Evolutionary conservation across 495 filamentous ascomycete genomes (phyloP).

Genomic region (Ramalina intermedia): DNA sequence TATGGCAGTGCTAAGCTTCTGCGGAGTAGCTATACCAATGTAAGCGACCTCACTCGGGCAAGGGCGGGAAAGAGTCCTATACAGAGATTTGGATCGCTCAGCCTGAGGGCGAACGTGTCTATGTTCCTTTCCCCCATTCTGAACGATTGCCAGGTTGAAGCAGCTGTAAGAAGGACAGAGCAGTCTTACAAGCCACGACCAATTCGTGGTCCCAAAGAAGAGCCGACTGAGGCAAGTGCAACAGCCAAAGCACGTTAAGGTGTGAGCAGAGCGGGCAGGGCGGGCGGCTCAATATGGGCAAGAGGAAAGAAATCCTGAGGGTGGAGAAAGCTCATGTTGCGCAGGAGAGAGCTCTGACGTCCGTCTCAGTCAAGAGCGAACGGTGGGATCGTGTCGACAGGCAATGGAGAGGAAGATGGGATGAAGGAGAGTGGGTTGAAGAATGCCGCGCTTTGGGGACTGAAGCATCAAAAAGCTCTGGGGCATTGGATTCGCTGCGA

Average conservation of each 20-base stretch:
- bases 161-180: too few species aligned
- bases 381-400: neutral
- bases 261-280: too few species aligned
- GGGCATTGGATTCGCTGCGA: too few species aligned
- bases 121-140: slow-evolving; percentile 35
- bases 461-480: too few species aligned
- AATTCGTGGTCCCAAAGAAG: too few species aligned
- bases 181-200: too few species aligned
- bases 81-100: slow-evolving; percentile 46
- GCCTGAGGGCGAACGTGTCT: slow-evolving; percentile 44
- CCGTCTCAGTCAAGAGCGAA: neutral
- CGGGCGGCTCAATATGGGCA: too few species aligned
- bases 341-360: neutral
- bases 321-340: neutral
- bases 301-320: neutral
- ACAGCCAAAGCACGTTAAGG: too few species aligned
- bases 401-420: too few species aligned
- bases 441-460: too few species aligned
- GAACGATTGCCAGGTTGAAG: too few species aligned
- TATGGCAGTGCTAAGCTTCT: slow-evolving; percentile 59
- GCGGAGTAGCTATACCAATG: slow-evolving; percentile 46
- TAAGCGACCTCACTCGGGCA: slow-evolving; percentile 5
- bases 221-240: too few species aligned
- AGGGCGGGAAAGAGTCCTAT: slow-evolving; percentile 13
- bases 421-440: neutral